Evolutionary conservation across 2,329 filamentous ascomycete species (phyloP).

Genomic region (Gaeumannomyces sp.): DNA sequence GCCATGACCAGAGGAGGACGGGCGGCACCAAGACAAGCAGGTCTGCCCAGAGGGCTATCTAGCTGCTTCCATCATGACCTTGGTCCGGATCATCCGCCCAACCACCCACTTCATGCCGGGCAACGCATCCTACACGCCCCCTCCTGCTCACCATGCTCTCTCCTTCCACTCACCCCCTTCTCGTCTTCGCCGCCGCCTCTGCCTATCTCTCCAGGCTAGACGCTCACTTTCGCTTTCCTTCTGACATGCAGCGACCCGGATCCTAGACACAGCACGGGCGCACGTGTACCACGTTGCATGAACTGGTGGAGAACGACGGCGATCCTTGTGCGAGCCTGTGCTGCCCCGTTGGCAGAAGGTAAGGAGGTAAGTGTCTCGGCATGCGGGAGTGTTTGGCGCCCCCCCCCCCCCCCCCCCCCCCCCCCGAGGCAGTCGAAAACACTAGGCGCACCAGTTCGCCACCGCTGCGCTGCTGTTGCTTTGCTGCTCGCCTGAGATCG

Average conservation of each 20-base stretch:
- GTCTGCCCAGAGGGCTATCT: not conserved
- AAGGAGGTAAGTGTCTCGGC: not conserved
- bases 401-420: not conserved
- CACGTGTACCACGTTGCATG: conserved; percentile 8
- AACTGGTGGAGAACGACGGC: conserved; percentile 8
- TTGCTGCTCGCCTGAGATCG: not conserved
- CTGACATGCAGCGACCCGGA: conserved; percentile 1
- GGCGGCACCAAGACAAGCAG: not conserved
- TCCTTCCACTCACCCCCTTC: not conserved
- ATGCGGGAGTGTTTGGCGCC: not conserved
- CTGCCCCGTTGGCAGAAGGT: not conserved
- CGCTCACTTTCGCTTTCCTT: not conserved
- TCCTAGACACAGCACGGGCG: not conserved
- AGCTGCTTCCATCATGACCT: not conserved
- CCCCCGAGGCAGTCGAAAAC: not conserved
- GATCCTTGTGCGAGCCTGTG: conserved; percentile 4
- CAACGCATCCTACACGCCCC: not conserved
- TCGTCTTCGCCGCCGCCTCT: not conserved
- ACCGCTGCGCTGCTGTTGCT: not conserved
- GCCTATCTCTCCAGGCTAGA: not conserved
- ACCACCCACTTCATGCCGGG: not conserved
- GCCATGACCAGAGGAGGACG: not conserved
- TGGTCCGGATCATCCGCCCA: not conserved
- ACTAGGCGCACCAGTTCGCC: not conserved
- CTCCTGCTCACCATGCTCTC: not conserved